These are phyloP conservation scores for Setaria italica DNA, from an alignment of 202 grass and related monocot genomes.

Conservation along the genomic window DNA sequence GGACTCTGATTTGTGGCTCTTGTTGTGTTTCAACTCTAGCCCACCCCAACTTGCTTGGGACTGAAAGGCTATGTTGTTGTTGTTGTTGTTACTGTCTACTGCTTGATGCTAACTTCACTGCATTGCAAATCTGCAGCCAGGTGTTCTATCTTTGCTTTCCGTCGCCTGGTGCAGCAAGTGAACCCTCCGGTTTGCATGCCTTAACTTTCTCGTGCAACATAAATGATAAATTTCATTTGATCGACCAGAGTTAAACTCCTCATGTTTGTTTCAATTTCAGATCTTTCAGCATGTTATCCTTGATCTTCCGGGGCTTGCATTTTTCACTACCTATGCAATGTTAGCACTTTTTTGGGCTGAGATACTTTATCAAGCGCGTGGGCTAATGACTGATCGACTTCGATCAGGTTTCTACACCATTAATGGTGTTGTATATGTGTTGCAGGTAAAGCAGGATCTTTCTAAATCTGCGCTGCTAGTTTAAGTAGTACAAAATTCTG, in stretches of 20 bases:
- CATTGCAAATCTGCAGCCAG: conserved; percentile 57
- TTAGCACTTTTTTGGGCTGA: conserved; percentile 95
- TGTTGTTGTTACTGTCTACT: neutral
- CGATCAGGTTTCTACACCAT: conserved; percentile 74
- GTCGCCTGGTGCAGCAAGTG: conserved; percentile 71
- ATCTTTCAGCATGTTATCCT: conserved; percentile 93
- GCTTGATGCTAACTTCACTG: conserved; percentile 18
- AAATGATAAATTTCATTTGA: conserved; percentile 23
- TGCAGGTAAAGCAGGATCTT: conserved; percentile 64
- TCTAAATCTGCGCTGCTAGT: neutral
- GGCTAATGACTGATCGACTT: conserved; percentile 72
- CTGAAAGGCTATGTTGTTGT: too few species aligned
- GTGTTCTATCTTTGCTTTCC: conserved; percentile 75
- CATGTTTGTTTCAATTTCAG: conserved; percentile 56
- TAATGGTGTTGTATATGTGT: conserved; percentile 67
- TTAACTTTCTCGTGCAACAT: conserved; percentile 12
- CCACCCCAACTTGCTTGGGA: too few species aligned
- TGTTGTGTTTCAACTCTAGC: too few species aligned
- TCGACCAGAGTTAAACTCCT: conserved; percentile 16
- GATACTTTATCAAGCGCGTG: conserved; percentile 93
- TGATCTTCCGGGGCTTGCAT: conserved; percentile 89
- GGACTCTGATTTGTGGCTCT: too few species aligned
- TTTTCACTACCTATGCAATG: conserved; percentile 89
- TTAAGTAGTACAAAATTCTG: neutral
- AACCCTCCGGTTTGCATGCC: conserved; percentile 67